These are phyloP conservation scores for Trichothecium sympodiale DNA, from an alignment of 2,329 filamentous ascomycete genomes.

Conservation along the genomic window DNA sequence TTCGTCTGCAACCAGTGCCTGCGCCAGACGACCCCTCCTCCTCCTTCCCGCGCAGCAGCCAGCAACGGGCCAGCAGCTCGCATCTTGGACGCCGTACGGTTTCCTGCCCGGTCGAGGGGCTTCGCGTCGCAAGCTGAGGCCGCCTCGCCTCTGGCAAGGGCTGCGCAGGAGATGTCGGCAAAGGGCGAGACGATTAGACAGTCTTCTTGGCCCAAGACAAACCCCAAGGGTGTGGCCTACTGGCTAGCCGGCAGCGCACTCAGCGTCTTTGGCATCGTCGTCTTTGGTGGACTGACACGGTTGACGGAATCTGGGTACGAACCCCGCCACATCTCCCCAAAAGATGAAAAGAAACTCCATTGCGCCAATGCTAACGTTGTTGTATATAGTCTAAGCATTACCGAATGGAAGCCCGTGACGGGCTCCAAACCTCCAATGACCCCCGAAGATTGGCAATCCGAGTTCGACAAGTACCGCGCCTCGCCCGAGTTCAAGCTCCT, in stretches of 20 bases:
- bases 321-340: too few relatives aligned
- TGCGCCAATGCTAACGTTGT: not conserved
- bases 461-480: constrained; percentile 84
- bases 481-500: constrained; percentile 88
- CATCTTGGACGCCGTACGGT: constrained; percentile 27
- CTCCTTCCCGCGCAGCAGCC: not conserved
- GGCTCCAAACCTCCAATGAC: constrained; percentile 78
- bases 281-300: constrained; percentile 86
- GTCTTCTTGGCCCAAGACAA: constrained; percentile 44
- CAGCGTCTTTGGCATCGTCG: constrained; percentile 92
- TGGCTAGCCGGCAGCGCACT: constrained; percentile 87
- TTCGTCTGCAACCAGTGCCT: constrained; percentile 41
- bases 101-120: constrained; percentile 19
- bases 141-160: constrained; percentile 13
- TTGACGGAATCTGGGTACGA: constrained; percentile 88
- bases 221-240: constrained; percentile 69
- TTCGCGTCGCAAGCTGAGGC: constrained; percentile 3
- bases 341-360: too few relatives aligned
- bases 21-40: constrained; percentile 15
- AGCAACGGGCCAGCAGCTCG: constrained; percentile 17
- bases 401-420: constrained; percentile 96
- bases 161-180: constrained; percentile 15
- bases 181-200: constrained; percentile 12
- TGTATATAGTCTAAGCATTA: constrained; percentile 71
- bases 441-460: constrained; percentile 74